Evolutionary conservation across 768 basidiomycete genomes (phyloP).

Genomic region (Suillus clintonianus): DNA sequence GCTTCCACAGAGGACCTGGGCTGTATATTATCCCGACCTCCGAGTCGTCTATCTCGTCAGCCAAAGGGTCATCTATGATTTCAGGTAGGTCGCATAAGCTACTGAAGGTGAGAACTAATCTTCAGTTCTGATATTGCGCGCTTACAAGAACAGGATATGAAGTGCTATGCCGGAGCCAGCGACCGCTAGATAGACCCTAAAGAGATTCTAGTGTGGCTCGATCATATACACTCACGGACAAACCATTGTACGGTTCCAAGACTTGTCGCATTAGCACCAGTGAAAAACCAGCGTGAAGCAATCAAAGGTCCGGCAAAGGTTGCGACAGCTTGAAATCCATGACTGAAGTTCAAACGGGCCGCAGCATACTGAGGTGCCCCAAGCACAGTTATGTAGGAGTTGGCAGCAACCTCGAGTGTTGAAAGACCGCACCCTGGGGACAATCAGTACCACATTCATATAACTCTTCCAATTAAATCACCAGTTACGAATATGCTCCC

Average conservation of each 20-base stretch:
- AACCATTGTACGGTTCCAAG: slow-evolving; percentile 71
- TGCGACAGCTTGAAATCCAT: slow-evolving; percentile 77
- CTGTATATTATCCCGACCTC: slow-evolving; percentile 39
- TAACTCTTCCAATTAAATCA: slow-evolving; percentile 20
- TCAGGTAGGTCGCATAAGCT: slow-evolving; percentile 70
- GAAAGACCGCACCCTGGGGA: slow-evolving; percentile 58
- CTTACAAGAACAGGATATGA: slow-evolving; percentile 65
- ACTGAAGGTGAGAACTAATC: slow-evolving; percentile 4
- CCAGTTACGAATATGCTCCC: slow-evolving; percentile 72
- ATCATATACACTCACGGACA: not conserved
- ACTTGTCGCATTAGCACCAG: slow-evolving; percentile 56
- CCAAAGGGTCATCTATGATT: slow-evolving; percentile 65
- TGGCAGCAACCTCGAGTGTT: slow-evolving; percentile 71
- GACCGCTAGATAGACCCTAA: slow-evolving; percentile 65
- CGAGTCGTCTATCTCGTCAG: slow-evolving; percentile 42
- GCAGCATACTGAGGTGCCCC: slow-evolving; percentile 70
- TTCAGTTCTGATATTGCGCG: slow-evolving; percentile 2
- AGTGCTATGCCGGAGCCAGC: slow-evolving; percentile 63
- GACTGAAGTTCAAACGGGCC: slow-evolving; percentile 75
- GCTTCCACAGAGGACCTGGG: slow-evolving; percentile 63
- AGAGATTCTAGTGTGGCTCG: slow-evolving; percentile 1
- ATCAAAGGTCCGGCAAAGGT: slow-evolving; percentile 74
- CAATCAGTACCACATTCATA: not conserved
- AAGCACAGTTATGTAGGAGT: slow-evolving; percentile 75
- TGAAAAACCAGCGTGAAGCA: slow-evolving; percentile 75